These are phyloP conservation scores for Backusella morwellensis DNA, from an alignment of 192 early-diverging fungal species.

Conservation along the genomic window DNA sequence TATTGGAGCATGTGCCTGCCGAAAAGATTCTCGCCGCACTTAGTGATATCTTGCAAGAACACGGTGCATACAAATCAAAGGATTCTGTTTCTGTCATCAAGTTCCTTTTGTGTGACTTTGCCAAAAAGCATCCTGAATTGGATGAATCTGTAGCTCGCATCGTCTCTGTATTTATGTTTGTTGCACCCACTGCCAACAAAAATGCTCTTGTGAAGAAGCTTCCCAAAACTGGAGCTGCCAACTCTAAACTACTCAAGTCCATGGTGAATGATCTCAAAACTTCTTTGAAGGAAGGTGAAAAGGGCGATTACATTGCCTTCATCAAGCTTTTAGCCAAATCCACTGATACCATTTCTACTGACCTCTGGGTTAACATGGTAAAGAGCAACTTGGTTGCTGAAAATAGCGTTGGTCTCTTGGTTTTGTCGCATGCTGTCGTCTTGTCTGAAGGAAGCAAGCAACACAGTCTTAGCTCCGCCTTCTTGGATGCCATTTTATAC, in stretches of 20 bases:
- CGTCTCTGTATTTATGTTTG: constrained; percentile 17
- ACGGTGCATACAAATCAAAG: background rate
- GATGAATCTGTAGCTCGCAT: constrained; percentile 8
- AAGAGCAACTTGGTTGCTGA: constrained; percentile 23
- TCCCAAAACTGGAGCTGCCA: background rate
- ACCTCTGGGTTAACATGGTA: constrained; percentile 39
- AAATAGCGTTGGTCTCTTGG: constrained; percentile 37
- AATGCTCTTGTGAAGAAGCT: constrained; percentile 28
- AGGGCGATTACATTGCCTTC: constrained; percentile 11
- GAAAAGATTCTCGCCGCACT: background rate
- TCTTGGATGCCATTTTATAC: background rate
- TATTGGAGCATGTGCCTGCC: constrained; percentile 34
- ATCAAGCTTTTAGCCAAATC: constrained; percentile 41
- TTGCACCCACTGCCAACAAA: background rate
- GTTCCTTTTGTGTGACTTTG: constrained; percentile 14
- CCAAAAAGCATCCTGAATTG: constrained; percentile 1
- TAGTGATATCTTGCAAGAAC: constrained; percentile 1
- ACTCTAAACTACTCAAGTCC: background rate
- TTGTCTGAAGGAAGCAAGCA: background rate
- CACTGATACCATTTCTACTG: constrained; percentile 9
- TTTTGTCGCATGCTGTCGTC: constrained; percentile 27
- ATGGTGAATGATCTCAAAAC: constrained; percentile 4
- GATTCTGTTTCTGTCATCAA: constrained; percentile 1
- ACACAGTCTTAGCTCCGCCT: background rate
- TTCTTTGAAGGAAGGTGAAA: background rate